Evolutionary conservation across 2,329 filamentous ascomycete species (phyloP), one percentile per base, ranked within the genome.

Genomic region (Hirsutella rhossiliensis): DNA sequence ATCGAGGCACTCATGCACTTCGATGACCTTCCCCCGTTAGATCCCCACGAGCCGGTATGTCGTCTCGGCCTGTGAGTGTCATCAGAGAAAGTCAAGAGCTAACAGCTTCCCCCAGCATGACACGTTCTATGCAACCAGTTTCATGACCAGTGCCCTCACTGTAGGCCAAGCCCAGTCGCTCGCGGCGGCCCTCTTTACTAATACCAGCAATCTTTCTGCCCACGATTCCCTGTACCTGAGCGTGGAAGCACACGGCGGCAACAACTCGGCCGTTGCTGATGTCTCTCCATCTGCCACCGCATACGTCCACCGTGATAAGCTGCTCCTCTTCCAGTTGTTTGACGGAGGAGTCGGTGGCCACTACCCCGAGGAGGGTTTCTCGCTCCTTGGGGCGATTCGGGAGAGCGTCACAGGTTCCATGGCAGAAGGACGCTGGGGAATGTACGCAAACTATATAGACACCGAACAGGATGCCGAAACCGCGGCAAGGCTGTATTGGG

Each of bases 401-500:
- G 56, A 62, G 11, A 60, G 57, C 6, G 56, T 68, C 41, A 60
- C 56, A 28, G 52, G 57, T 13, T 30, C 29, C 12, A 58, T 65
- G 56, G 55, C 57, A 12, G 50, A 61, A 31, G 61, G 57, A 1
- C 50, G 58, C 8, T 72, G 69, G 56, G 69, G 68, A 17, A 68
- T 68, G 45, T 76, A 76, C 48, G 59, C 69, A 50, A 76, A 76
- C 60, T 76, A 76, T 43, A 65, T 71, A 4, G 73, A 76, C 51
- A 64, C 71, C 0, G 63, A 58, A 38, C 60, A 74, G 45, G 61
- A 62, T 52, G 60, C 64, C n/a, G 60, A 60, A 2, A 62, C 62
- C n/a, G 73, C 73, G 3, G 66, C 72, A 48, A 54, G 66, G 46
- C 54, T 71, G 48, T 75, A 76, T 56, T 76, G 69, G 48, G 61